phyloP scores from a whole-genome alignment of 805 yeast species.

The Ogataea naganishii region DNA sequence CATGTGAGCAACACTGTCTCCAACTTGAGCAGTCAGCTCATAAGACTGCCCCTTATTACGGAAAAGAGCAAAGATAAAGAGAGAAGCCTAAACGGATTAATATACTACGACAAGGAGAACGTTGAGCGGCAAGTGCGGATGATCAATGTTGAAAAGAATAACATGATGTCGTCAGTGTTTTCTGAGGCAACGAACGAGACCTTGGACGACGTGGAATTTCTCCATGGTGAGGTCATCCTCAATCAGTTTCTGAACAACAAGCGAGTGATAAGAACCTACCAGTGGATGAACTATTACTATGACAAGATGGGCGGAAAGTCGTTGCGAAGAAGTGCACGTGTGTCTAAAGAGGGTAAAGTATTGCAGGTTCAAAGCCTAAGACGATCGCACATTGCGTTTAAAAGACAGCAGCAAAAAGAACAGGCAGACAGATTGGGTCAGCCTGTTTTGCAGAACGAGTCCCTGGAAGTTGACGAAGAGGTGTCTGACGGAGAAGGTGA shows the following conservation, averaged over 20 bases:
- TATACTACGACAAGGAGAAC: conserved; percentile 26
- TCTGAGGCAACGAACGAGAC: conserved; percentile 21
- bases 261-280: conserved; percentile 31
- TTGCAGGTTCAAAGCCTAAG: neutral
- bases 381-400: neutral
- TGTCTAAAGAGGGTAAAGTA: conserved; percentile 4
- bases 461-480: conserved; percentile 3
- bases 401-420: neutral
- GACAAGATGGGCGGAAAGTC: conserved; percentile 29
- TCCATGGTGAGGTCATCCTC: conserved; percentile 38
- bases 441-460: neutral
- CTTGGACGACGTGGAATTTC: conserved; percentile 37
- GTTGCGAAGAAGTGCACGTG: conserved; percentile 9
- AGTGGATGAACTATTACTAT: conserved; percentile 42
- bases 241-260: conserved; percentile 35
- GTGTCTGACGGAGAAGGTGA: conserved; percentile 1
- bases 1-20: conserved; percentile 12
- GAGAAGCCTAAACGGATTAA: conserved; percentile 31
- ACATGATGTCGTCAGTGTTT: conserved; percentile 20
- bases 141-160: conserved; percentile 19
- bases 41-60: conserved; percentile 18
- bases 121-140: conserved; percentile 15
- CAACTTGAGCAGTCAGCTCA: conserved; percentile 17
- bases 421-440: neutral
- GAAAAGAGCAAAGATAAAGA: conserved; percentile 8